Conservation (phyloP, 164 flowering plant species). For the Umbilicus rupestris region DNA sequence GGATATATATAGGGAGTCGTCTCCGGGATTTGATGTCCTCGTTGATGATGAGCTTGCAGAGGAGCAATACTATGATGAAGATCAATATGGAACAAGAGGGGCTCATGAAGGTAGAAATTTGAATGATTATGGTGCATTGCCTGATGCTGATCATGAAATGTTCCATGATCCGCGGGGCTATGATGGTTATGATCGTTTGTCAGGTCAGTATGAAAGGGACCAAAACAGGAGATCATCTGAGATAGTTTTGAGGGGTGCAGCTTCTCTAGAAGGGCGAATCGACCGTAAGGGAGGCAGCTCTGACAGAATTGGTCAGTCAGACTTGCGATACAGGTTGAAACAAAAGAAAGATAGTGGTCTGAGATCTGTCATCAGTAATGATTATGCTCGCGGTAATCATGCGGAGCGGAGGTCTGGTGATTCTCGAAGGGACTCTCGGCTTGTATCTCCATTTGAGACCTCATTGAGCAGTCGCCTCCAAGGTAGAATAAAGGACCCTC, state of each 20-base stretch:
- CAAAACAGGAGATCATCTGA: constrained; percentile 26
- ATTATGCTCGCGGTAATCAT: constrained; percentile 25
- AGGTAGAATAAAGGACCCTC: constrained; percentile 56
- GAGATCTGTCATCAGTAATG: constrained; percentile 46
- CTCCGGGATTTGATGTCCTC: constrained; percentile 98
- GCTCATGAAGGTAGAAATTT: constrained; percentile 33
- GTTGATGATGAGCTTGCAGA: constrained; percentile 66
- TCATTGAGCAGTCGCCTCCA: constrained; percentile 52
- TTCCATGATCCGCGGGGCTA: constrained; percentile 30
- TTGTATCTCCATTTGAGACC: constrained; percentile 25
- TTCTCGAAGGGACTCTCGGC: constrained; percentile 31
- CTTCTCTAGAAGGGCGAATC: constrained; percentile 39
- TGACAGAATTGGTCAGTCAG: constrained; percentile 32
- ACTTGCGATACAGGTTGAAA: constrained; percentile 61
- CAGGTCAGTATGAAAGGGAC: constrained; percentile 46
- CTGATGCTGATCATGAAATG: constrained; percentile 38
- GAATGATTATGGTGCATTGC: constrained; percentile 34
- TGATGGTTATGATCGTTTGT: constrained; percentile 39
- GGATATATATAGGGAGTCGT: constrained; percentile 62
- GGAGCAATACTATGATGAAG: constrained; percentile 55
- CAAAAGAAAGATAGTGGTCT: constrained; percentile 56
- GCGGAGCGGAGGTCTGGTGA: constrained; percentile 30
- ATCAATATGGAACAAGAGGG: constrained; percentile 37
- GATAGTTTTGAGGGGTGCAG: constrained; percentile 15
- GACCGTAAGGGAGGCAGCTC: constrained; percentile 31